Evolutionary conservation across 2,329 filamentous ascomycete species (phyloP).

Genomic region (Neopestalotiopsis sp.): DNA sequence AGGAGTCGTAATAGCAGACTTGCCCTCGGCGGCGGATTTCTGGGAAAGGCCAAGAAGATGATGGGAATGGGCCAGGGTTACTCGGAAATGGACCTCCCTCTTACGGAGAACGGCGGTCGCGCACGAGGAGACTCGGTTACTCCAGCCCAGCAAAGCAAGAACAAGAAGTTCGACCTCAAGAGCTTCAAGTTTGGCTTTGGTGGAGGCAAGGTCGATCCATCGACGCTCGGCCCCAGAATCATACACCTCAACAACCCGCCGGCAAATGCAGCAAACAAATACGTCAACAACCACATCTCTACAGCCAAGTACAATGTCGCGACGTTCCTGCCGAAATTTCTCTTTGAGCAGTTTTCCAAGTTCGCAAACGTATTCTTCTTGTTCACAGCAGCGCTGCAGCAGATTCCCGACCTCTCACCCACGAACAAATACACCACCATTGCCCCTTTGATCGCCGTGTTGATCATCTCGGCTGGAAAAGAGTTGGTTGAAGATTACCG

Average conservation of each 20-base stretch:
- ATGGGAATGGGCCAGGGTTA: constrained; percentile 84
- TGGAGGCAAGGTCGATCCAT: constrained; percentile 82
- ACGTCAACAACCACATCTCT: constrained; percentile 94
- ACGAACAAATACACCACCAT: constrained; percentile 97
- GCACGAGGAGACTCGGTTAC: constrained; percentile 38
- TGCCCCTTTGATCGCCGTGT: constrained; percentile 86
- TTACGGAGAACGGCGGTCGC: constrained; percentile 71
- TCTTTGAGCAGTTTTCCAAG: constrained; percentile 98
- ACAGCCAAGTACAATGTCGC: constrained; percentile 96
- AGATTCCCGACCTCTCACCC: constrained; percentile 92
- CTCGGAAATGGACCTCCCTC: constrained; percentile 96
- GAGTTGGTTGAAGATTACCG: constrained; percentile 94
- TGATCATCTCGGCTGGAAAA: constrained; percentile 94
- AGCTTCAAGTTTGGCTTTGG: constrained; percentile 95
- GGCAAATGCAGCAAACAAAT: constrained; percentile 87
- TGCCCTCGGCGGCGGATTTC: constrained; percentile 81
- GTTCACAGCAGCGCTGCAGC: constrained; percentile 92
- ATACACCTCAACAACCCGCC: constrained; percentile 97
- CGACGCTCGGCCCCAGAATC: constrained; percentile 86
- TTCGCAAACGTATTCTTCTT: constrained; percentile 99
- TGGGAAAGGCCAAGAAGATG: constrained; percentile 88
- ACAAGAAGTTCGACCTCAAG: constrained; percentile 68
- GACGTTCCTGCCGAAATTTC: constrained; percentile 94
- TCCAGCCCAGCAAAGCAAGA: constrained; percentile 45
- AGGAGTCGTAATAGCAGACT: constrained; percentile 88